Conservation (phyloP, 2,329 filamentous ascomycete genomes). For the Teratosphaeria zuluensis region DNA sequence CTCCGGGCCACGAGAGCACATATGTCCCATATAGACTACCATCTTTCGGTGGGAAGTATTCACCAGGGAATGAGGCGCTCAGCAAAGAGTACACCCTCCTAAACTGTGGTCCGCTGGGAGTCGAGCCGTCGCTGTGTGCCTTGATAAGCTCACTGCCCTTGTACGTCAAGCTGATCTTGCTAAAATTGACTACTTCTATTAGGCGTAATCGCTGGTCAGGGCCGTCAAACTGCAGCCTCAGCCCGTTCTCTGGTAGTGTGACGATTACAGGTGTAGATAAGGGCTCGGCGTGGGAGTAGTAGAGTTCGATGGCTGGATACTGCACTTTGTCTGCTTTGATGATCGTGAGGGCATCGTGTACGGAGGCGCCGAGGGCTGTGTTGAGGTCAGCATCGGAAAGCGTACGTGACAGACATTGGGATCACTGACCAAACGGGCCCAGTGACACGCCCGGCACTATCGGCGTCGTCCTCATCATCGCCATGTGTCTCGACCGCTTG, state of each 20-base stretch:
- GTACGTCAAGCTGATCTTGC: conserved; percentile 73
- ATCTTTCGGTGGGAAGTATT: conserved; percentile 63
- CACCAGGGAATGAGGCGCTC: conserved; percentile 85
- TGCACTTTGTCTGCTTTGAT: conserved; percentile 77
- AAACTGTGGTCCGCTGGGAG: conserved; percentile 17
- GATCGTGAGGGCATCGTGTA: conserved; percentile 79
- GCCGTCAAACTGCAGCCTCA: conserved; percentile 87
- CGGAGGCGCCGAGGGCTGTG: conserved; percentile 77
- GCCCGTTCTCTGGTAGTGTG: conserved; percentile 70
- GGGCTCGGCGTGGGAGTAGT: conserved; percentile 67
- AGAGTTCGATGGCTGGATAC: conserved; percentile 74
- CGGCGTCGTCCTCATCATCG: background rate
- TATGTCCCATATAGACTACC: conserved; percentile 60
- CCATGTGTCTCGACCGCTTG: background rate
- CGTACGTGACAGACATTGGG: background rate
- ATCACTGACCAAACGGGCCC: conserved; percentile 3
- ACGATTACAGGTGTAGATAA: conserved; percentile 66
- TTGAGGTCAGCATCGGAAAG: background rate
- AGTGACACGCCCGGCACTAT: conserved; percentile 7
- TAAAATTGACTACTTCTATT: conserved; percentile 85
- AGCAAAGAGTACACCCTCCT: conserved; percentile 72
- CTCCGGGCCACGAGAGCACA: conserved; percentile 84
- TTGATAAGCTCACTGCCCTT: conserved; percentile 72
- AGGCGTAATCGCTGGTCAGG: conserved; percentile 83
- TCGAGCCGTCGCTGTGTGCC: conserved; percentile 8